These are phyloP conservation scores for Acacia confusa DNA, from an alignment of 306 rosid genomes.

Conservation along the genomic window DNA sequence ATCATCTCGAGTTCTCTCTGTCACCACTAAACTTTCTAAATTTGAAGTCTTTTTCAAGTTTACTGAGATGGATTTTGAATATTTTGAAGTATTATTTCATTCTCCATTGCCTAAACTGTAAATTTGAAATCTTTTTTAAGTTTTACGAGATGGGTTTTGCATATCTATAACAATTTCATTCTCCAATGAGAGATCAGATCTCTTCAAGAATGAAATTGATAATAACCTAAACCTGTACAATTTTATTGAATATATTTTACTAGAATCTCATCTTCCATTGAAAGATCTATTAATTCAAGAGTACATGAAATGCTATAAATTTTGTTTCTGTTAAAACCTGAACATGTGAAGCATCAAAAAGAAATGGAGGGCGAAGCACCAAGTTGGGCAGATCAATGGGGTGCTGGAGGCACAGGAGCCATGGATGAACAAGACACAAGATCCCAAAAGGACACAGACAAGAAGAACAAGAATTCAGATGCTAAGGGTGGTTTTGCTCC, in stretches of 20 bases:
- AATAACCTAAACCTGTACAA: background rate
- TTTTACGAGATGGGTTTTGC: conserved; percentile 17
- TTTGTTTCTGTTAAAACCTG: background rate
- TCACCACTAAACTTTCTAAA: background rate
- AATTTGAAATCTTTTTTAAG: background rate
- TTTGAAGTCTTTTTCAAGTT: background rate
- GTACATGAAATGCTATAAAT: background rate
- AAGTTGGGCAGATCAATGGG: conserved; percentile 96
- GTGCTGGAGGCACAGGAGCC: conserved; percentile 72
- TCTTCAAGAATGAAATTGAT: background rate
- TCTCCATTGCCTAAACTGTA: background rate
- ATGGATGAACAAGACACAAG: conserved; percentile 52
- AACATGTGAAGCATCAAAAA: background rate
- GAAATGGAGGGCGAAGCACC: conserved; percentile 68
- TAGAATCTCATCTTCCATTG: background rate
- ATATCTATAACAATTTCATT: background rate
- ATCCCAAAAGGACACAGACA: conserved; percentile 42
- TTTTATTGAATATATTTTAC: background rate
- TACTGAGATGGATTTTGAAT: conserved; percentile 11
- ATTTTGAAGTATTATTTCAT: background rate
- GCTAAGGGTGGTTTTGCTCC: conserved; percentile 57
- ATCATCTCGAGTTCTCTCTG: background rate
- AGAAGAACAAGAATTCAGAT: conserved; percentile 57
- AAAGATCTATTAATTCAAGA: background rate
- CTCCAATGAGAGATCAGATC: conserved; percentile 11